These are phyloP conservation scores for Linnemannia elongata DNA, from an alignment of 192 early-diverging fungal species.

Conservation along the genomic window DNA sequence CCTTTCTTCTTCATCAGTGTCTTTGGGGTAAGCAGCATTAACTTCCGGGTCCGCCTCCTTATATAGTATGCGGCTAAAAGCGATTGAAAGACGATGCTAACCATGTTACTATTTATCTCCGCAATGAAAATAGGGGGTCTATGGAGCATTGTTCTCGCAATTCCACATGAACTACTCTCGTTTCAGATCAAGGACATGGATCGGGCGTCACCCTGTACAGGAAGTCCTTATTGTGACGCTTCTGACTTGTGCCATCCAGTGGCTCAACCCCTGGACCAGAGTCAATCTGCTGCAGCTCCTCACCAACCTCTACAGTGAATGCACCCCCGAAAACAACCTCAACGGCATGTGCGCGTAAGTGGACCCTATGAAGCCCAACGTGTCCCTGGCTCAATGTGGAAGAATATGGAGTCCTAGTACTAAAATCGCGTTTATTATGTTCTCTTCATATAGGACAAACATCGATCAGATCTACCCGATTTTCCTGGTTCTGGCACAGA, in stretches of 20 bases:
- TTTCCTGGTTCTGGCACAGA: conserved; percentile 39
- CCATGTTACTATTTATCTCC: neutral
- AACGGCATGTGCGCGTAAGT: conserved; percentile 59
- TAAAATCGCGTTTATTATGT: neutral
- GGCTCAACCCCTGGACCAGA: conserved; percentile 54
- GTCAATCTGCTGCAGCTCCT: conserved; percentile 51
- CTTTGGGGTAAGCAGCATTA: conserved; percentile 68
- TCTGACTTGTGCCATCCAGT: conserved; percentile 75
- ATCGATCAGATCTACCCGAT: conserved; percentile 51
- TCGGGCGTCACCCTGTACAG: conserved; percentile 77
- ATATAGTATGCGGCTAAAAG: neutral
- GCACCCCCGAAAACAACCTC: conserved; percentile 40
- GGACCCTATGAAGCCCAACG: neutral
- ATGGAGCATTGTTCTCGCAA: conserved; percentile 84
- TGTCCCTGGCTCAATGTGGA: too few relatives aligned
- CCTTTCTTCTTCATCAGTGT: conserved; percentile 89
- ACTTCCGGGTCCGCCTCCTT: neutral
- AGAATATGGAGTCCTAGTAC: neutral
- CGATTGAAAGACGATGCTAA: neutral
- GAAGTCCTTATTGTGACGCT: conserved; percentile 83
- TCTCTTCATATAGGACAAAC: neutral
- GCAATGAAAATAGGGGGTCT: conserved; percentile 72
- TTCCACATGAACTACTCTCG: conserved; percentile 78
- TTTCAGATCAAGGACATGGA: conserved; percentile 77
- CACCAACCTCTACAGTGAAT: conserved; percentile 53